phyloP scores from a whole-genome alignment of 2,329 filamentous ascomycete species.

The Pseudogymnoascus sp. region DNA sequence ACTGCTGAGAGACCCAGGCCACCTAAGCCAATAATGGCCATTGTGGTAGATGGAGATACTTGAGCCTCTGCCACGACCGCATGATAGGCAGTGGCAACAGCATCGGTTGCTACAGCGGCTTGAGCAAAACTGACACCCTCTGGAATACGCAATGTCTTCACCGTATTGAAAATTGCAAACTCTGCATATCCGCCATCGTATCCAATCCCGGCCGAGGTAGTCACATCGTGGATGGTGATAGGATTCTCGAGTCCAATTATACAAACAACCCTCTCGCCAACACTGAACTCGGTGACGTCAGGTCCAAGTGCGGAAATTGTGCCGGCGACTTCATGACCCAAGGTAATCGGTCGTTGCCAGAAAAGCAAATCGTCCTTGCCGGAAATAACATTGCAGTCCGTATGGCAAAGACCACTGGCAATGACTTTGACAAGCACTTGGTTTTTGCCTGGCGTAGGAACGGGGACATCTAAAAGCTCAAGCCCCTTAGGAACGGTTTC shows the following conservation, averaged over 20 bases:
- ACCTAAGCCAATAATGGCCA: conserved; percentile 14
- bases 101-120: conserved; percentile 12
- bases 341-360: not conserved
- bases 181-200: conserved; percentile 15
- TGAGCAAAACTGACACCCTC: conserved; percentile 12
- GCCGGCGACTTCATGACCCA: conserved; percentile 30
- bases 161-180: not conserved
- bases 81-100: conserved; percentile 13
- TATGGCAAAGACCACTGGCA: conserved; percentile 12
- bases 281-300: conserved; percentile 39
- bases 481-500: no score
- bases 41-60: not conserved
- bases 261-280: conserved; percentile 39
- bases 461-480: not conserved
- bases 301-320: conserved; percentile 42
- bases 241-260: not conserved
- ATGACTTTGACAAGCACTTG: conserved; percentile 13
- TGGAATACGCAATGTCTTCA: conserved; percentile 8
- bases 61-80: conserved; percentile 11
- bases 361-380: not conserved
- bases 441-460: conserved; percentile 4
- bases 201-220: conserved; percentile 9
- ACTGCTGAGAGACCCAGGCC: conserved; percentile 12
- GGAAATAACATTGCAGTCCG: conserved; percentile 13
- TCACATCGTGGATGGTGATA: conserved; percentile 14